A percentile compares a stretch with the other conserved stretches of the same genome.
Evolutionary conservation across 352 stramenopile species (phyloP).

Genomic region (Phytophthora ramorum): DNA sequence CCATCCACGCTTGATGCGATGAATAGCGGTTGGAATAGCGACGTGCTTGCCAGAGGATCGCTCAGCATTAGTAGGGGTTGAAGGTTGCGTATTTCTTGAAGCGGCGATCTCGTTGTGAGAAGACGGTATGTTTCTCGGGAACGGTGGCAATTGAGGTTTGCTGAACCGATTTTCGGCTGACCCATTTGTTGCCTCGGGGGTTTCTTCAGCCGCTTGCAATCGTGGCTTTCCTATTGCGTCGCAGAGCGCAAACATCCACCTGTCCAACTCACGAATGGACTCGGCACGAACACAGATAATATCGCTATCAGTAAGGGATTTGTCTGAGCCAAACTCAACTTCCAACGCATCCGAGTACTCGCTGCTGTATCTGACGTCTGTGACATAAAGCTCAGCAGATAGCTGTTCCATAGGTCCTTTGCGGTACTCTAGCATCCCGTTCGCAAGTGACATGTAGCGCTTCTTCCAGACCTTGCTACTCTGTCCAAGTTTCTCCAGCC

Average conservation of each 20-base stretch:
- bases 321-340: constrained; percentile 63
- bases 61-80: constrained; percentile 13
- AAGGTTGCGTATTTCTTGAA: constrained; percentile 14
- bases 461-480: constrained; percentile 58
- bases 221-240: constrained; percentile 44
- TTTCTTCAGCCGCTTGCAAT: constrained; percentile 3
- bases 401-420: constrained; percentile 57
- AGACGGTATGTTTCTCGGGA: constrained; percentile 24
- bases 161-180: constrained; percentile 12
- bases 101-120: constrained; percentile 5
- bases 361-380: constrained; percentile 55
- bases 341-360: constrained; percentile 44
- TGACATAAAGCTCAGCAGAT: constrained; percentile 54
- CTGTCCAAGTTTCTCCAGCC: constrained; percentile 65
- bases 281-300: constrained; percentile 55
- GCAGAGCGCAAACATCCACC: constrained; percentile 66
- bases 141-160: constrained; percentile 31
- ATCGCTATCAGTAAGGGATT: constrained; percentile 29
- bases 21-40: not conserved
- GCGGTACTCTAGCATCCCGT: constrained; percentile 68
- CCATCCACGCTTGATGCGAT: constrained; percentile 58
- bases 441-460: constrained; percentile 67
- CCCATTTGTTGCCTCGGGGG: not conserved
- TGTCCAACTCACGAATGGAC: constrained; percentile 48
- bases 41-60: constrained; percentile 14